Conservation (phyloP, 2,329 filamentous ascomycete genomes). For the Sclerotinia borealis region DNA sequence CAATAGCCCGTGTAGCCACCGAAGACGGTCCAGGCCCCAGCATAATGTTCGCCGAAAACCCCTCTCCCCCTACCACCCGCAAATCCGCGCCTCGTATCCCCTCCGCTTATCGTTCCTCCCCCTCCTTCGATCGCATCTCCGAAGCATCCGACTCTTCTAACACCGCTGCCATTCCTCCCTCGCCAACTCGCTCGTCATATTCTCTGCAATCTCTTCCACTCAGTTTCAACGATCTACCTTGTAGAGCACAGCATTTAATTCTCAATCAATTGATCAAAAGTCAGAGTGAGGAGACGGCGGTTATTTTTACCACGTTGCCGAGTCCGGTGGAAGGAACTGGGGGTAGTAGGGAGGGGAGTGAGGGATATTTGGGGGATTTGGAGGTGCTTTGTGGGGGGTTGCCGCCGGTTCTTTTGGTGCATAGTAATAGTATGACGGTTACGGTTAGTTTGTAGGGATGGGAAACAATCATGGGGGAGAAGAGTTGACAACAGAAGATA, state of each 20-base stretch:
- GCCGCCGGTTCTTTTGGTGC: constrained; percentile 19
- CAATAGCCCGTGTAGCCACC: constrained; percentile 41
- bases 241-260: constrained; percentile 29
- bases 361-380: constrained; percentile 27
- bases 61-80: constrained; percentile 19
- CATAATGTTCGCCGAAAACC: constrained; percentile 53
- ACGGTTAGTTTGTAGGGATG: constrained; percentile 17
- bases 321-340: constrained; percentile 48
- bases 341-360: constrained; percentile 19
- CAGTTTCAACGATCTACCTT: constrained; percentile 22
- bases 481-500: neutral
- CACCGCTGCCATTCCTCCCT: constrained; percentile 37
- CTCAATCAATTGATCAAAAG: constrained; percentile 30
- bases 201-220: constrained; percentile 23
- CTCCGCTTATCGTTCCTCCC: constrained; percentile 22
- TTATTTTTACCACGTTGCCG: constrained; percentile 69
- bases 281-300: constrained; percentile 30
- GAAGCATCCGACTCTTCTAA: constrained; percentile 27
- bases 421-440: constrained; percentile 22
- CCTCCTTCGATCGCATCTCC: constrained; percentile 43
- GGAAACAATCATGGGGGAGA: neutral
- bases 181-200: constrained; percentile 26
- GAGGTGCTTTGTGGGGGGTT: constrained; percentile 24
- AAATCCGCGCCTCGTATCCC: constrained; percentile 26
- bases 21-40: constrained; percentile 61